Conservation (phyloP, 2,329 filamentous ascomycete species). For the Colletotrichum cordylinicola region DNA sequence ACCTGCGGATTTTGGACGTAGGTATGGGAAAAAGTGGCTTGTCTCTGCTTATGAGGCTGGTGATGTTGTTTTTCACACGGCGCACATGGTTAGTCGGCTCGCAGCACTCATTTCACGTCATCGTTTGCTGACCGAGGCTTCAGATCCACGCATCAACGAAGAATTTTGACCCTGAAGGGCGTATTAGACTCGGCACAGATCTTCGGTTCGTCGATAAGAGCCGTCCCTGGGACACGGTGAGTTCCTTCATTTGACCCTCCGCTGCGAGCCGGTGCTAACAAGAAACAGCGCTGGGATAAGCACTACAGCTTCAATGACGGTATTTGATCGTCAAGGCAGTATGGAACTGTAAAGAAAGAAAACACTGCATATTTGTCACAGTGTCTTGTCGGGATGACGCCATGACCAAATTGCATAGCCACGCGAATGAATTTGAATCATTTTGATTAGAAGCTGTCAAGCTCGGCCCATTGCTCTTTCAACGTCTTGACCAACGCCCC, state of each 20-base stretch:
- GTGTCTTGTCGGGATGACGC: not conserved
- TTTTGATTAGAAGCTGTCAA: slow-evolving; percentile 11
- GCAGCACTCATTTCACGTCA: no score
- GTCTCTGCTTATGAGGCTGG: slow-evolving; percentile 43
- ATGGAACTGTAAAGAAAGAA: not conserved
- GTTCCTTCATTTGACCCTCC: not conserved
- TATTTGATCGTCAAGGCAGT: not conserved
- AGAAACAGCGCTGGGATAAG: not conserved
- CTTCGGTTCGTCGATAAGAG: slow-evolving; percentile 58
- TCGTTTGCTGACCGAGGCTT: no score
- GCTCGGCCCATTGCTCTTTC: slow-evolving; percentile 7
- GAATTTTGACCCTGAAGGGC: slow-evolving; percentile 55
- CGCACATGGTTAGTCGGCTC: slow-evolving; percentile 32
- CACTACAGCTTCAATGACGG: slow-evolving; percentile 13
- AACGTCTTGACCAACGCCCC: slow-evolving; percentile 21
- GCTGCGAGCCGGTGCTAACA: not conserved
- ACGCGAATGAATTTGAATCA: not conserved
- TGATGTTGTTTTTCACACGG: slow-evolving; percentile 43
- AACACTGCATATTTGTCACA: not conserved
- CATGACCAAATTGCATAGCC: not conserved
- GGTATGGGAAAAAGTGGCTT: slow-evolving; percentile 37
- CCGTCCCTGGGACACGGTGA: slow-evolving; percentile 53
- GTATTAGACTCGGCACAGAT: slow-evolving; percentile 62
- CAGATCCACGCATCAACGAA: slow-evolving; percentile 59
- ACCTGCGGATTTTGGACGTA: slow-evolving; percentile 31